Conservation (phyloP, 116 monocot species). For the Posidonia oceanica region DNA sequence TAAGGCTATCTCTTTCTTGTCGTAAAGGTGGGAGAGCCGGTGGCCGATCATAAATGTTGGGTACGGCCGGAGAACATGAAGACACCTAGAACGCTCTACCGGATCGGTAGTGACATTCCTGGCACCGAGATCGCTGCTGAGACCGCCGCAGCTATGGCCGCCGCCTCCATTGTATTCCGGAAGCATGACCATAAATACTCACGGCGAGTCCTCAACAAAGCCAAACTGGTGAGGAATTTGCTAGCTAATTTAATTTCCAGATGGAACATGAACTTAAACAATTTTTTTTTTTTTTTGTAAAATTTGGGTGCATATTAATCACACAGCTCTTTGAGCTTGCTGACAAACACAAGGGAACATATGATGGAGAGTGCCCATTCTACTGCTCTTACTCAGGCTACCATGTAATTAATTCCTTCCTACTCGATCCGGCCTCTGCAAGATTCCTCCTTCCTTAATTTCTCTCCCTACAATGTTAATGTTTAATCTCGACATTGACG, state of each 20-base stretch:
- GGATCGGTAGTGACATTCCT: constrained; percentile 39
- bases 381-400: constrained; percentile 92
- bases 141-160: constrained; percentile 89
- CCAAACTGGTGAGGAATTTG: constrained; percentile 42
- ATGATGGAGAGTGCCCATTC: constrained; percentile 90
- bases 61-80: constrained; percentile 72
- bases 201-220: constrained; percentile 66
- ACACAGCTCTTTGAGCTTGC: constrained; percentile 75
- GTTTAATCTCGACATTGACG: not conserved
- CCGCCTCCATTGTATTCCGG: constrained; percentile 70
- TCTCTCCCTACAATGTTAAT: not conserved
- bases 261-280: not conserved
- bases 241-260: not conserved
- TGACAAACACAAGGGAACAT: constrained; percentile 46
- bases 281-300: not conserved
- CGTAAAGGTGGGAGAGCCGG: constrained; percentile 69
- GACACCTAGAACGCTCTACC: constrained; percentile 67
- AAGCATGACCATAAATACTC: constrained; percentile 27
- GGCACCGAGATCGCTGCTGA: constrained; percentile 93
- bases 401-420: constrained; percentile 32
- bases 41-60: constrained; percentile 79
- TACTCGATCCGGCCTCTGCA: too few relatives aligned
- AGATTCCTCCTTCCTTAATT: too few relatives aligned
- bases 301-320: too few relatives aligned
- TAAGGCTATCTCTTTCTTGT: not conserved